Base-by-base conservation (phyloP, 1,284 basidiomycete species). In the Leccinum fuscescens region DNA sequence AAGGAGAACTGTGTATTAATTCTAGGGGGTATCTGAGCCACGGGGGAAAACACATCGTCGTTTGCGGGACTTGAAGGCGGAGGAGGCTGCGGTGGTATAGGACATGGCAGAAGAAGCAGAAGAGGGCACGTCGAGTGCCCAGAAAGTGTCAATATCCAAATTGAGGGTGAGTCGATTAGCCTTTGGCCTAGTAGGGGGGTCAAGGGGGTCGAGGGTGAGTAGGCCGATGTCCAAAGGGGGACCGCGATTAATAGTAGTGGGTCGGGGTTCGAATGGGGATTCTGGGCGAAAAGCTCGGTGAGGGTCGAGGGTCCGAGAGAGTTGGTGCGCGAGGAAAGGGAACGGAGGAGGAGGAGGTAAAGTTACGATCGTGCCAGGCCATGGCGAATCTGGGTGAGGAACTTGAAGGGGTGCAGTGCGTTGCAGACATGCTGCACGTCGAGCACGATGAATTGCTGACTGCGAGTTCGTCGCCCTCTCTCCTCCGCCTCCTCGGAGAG, bases 391-490 rank as follows among this genome's bases (percentile, higher is more conserved):
- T 20, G 4, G 49, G 8, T 14, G 48, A 49, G 22, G 44, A 22
- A 20, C 20, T 59, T 62, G 58, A 70, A 56, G 69, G 66, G 70
- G 69, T 67, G 1, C 55, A 60, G 6, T 46, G 69, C 69, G 69
- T 73, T 70, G 72, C 29, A 60, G 67, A 74, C 69, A 71, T 72
- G 70, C 69, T 70, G 70, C 70, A 72, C 64, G 57, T 54, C 67
- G 17, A 60, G 24, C 56, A 56, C 42, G 44, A 64, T 48, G 29
- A 31, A 31, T 31, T 31, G 24, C 55, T 6, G 64, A 64, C 44
- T 49, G 56, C 4, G 69, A 70, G 54, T 75, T 72, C 59, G 62
- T 72, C 9, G 62, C 72, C 3, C 65, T 73, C 27, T 71, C 72
- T 17, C 71, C 71, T 42, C 70, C 72, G 29, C 71, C 73, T 0